Conservation (phyloP, 352 stramenopile species). For the Pythium rishiriense region DNA sequence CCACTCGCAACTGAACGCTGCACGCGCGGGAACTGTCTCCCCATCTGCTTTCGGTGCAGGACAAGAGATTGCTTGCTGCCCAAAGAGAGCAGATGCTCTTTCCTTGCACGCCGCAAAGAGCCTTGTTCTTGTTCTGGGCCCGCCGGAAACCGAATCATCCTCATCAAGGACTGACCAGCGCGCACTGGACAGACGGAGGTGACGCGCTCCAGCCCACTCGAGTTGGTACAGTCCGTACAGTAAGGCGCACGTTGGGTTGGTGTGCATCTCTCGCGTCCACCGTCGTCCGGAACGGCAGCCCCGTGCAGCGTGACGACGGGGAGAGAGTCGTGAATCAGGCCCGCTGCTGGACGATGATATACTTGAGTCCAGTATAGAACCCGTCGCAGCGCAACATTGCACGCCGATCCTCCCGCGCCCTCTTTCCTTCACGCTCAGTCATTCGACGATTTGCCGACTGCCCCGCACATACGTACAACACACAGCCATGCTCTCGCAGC, state of each 20-base stretch:
- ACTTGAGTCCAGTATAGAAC: constrained; percentile 16
- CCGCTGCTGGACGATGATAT: not conserved
- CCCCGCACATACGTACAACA: not conserved
- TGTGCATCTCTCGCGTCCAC: constrained; percentile 10
- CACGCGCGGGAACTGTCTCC: not conserved
- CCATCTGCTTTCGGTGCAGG: constrained; percentile 24
- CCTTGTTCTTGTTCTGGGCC: constrained; percentile 7
- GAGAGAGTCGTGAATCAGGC: constrained; percentile 13
- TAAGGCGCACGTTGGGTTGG: constrained; percentile 4
- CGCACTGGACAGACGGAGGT: constrained; percentile 22
- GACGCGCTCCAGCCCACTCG: constrained; percentile 9
- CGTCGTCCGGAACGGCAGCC: constrained; percentile 1
- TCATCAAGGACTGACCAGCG: constrained; percentile 17
- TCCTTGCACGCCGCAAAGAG: no score
- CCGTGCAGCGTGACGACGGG: not conserved
- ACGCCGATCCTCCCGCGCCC: not conserved
- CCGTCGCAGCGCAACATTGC: not conserved
- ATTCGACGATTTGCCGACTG: constrained; percentile 13
- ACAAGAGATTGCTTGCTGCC: constrained; percentile 19
- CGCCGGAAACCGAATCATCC: constrained; percentile 9
- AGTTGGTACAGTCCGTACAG: not conserved
- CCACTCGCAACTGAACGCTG: not conserved
- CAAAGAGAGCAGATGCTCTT: not conserved
- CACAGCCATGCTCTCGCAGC: constrained; percentile 30
- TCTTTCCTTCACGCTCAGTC: not conserved